Conservation (phyloP, 2,329 filamentous ascomycete species). For the Didymella arachidicola region DNA sequence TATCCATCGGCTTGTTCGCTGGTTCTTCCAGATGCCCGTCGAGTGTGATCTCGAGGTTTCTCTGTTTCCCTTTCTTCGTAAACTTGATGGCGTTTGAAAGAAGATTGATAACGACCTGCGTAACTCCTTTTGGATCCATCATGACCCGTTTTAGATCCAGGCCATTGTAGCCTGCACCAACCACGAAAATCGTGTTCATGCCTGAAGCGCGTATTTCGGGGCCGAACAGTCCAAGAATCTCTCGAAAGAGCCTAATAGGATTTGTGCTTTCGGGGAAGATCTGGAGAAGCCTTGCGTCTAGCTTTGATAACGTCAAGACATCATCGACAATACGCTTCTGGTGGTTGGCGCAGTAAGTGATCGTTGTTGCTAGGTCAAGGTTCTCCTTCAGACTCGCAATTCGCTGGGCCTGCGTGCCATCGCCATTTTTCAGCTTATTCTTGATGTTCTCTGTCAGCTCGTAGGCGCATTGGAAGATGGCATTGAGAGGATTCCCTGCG, state of each 20-base stretch:
- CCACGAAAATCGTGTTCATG: slow-evolving; percentile 68
- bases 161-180: slow-evolving; percentile 52
- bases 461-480: slow-evolving; percentile 73
- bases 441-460: slow-evolving; percentile 68
- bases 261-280: slow-evolving; percentile 30
- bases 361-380: slow-evolving; percentile 51
- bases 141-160: slow-evolving; percentile 65
- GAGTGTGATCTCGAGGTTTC: slow-evolving; percentile 14
- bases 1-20: slow-evolving; percentile 20
- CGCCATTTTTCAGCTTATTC: slow-evolving; percentile 56
- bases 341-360: slow-evolving; percentile 40
- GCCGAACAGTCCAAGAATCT: slow-evolving; percentile 25
- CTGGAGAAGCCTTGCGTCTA: slow-evolving; percentile 33
- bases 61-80: slow-evolving; percentile 27
- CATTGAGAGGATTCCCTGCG: slow-evolving; percentile 69
- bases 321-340: slow-evolving; percentile 44
- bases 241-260: slow-evolving; percentile 36
- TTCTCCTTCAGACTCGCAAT: slow-evolving; percentile 64
- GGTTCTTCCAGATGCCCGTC: slow-evolving; percentile 12
- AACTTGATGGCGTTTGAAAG: slow-evolving; percentile 47
- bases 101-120: slow-evolving; percentile 42
- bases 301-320: slow-evolving; percentile 29
- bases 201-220: slow-evolving; percentile 46
- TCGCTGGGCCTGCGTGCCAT: slow-evolving; percentile 52
- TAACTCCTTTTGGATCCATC: slow-evolving; percentile 49